These are phyloP conservation scores for Aphanomyces invadans DNA, from an alignment of 352 stramenopile genomes.

Conservation along the genomic window DNA sequence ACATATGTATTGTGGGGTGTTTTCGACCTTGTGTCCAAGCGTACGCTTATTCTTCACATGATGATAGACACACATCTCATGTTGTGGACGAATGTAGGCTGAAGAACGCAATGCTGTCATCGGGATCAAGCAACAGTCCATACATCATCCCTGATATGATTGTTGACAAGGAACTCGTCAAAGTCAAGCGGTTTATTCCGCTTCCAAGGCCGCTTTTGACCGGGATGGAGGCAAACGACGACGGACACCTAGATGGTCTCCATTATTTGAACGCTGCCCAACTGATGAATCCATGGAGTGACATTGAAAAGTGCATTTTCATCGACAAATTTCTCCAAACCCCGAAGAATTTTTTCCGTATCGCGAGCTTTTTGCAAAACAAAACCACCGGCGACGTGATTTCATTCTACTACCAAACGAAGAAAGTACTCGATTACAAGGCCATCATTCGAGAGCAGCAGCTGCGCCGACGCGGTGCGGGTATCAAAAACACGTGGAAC, in stretches of 20 bases:
- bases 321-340: constrained; percentile 98
- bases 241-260: not conserved
- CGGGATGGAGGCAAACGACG: not conserved
- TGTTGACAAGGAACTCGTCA: constrained; percentile 43
- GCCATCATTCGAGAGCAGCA: constrained; percentile 84
- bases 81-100: constrained; percentile 26
- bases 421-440: constrained; percentile 98
- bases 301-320: constrained; percentile 99
- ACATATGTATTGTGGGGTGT: not conserved
- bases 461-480: constrained; percentile 63
- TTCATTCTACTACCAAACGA: constrained; percentile 97
- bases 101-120: constrained; percentile 71
- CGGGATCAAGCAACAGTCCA: constrained; percentile 6
- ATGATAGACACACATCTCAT: no score
- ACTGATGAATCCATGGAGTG: constrained; percentile 94
- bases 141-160: constrained; percentile 81
- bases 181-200: constrained; percentile 15
- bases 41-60: no score
- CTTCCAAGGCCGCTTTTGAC: constrained; percentile 3
- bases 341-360: constrained; percentile 98
- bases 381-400: constrained; percentile 97
- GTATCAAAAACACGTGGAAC: constrained; percentile 85
- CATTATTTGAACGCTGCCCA: constrained; percentile 37
- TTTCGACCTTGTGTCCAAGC: no score
- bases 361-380: constrained; percentile 90